Evolutionary conservation across 1,284 basidiomycete genomes (phyloP).

Genomic region (Cryptococcus maquisensis): DNA sequence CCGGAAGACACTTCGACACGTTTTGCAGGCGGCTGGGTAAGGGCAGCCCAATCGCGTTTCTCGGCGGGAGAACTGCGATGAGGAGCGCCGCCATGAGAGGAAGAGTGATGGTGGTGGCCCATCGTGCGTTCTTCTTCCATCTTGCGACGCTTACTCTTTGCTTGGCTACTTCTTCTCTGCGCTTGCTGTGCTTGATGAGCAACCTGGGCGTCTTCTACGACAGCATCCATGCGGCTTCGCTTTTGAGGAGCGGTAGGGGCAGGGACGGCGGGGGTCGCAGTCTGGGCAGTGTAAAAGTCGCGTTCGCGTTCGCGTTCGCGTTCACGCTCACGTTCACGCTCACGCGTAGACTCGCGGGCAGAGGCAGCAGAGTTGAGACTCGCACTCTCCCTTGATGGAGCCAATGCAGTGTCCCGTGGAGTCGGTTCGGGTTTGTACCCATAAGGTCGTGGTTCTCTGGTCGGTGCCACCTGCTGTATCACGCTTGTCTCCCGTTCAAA

Average conservation of each 20-base stretch:
- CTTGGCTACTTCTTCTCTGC: conserved; percentile 11
- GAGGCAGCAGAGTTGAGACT: neutral
- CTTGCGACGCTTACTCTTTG: conserved; percentile 32
- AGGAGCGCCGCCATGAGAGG: neutral
- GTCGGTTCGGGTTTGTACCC: conserved; percentile 26
- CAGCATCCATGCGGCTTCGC: conserved; percentile 41
- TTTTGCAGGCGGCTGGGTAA: conserved; percentile 22
- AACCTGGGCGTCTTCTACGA: conserved; percentile 37
- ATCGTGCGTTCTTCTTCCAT: conserved; percentile 27
- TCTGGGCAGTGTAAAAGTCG: conserved; percentile 30
- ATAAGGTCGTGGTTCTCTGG: conserved; percentile 35
- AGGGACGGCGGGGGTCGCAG: neutral
- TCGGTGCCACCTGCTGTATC: conserved; percentile 33
- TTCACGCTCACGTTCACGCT: neutral
- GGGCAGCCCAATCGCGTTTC: conserved; percentile 22
- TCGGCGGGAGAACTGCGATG: conserved; percentile 3
- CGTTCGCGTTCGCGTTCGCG: neutral
- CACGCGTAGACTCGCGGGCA: neutral
- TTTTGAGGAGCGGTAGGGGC: conserved; percentile 23
- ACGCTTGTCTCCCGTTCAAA: conserved; percentile 12
- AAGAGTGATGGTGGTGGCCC: neutral
- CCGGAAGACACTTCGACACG: conserved; percentile 33
- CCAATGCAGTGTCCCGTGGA: neutral
- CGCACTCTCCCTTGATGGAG: neutral
- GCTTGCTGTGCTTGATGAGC: conserved; percentile 23